Evolutionary conservation across 78 protist species (phyloP), one percentile per base, ranked within the genome.

Genomic region (Cavenderia fasciculata): DNA sequence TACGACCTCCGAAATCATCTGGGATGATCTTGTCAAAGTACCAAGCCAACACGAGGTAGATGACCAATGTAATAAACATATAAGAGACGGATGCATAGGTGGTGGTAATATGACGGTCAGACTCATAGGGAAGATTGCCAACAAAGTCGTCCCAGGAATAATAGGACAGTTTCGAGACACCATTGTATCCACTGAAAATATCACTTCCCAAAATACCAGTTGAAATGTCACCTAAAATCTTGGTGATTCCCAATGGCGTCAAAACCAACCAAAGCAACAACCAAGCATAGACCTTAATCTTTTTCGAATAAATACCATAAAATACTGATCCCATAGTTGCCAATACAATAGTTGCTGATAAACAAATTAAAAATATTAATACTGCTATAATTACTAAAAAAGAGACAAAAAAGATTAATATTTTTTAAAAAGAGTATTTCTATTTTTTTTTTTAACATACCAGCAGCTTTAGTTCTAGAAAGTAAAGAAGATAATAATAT

Each of bases 21-120:
- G 41, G 63, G 25, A 74, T 23, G n/a, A 74, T 68, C 59, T 74
- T 74, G 21, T 74, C 84, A 40, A 74, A 57, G 34, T 52, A 52
- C 84, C 84, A 74, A 4, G 69, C 63, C 84, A 74, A 74, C 1
- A 74, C 11, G 16, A 74, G 43, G 29, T 34, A 74, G 14, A 74
- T 31, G 18, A 74, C 0, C 8, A 41, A 25, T 14, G 59, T 23
- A 41, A 74, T 6, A 12, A 74, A 57, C 18, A 74, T 52, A 29
- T 51, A 44, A 52, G 23, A 40, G 31, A 36, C 27, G 7, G 69
- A 38, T 7, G 23, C 38, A n/a, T 36, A 63, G 23, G 72, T 10
- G 1, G 72, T 63, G 18, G 72, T 63, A 14, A 63, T 38, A 2
- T 19, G 44, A 12, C 72, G 19, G 25, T 38, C 8, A 36, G 43